Evolutionary conservation across 495 filamentous ascomycete genomes (phyloP), one percentile per base, ranked within the genome.

Genomic region (Lasiosphaeris hirsuta): DNA sequence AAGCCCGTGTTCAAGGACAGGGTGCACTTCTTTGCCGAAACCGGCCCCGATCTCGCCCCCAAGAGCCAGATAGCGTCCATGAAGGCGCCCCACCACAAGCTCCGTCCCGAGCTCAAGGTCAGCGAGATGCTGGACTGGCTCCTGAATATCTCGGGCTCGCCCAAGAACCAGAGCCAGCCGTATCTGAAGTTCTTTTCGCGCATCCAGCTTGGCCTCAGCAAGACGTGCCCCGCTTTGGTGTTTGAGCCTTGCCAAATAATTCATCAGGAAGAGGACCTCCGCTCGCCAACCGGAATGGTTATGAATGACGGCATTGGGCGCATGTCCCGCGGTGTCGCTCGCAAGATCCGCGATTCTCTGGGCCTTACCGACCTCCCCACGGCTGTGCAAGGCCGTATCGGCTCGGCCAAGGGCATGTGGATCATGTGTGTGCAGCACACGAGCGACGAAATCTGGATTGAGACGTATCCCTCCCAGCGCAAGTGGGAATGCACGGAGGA

Each of bases 371-470:
- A 78, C 40, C 78, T 86, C 0, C 90, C 92, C 0, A 87, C 86
- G 54, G 83, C 79, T 7, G 87, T 95, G 50, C 93, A 97, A 72
- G 93, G 78, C 10, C 79, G 93, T 40, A 84, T 97, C 58, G 88
- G 86, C 2, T 85, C 88, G 6, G 89, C 90, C 1, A 97, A 97
- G 70, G 94, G 94, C 2, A 73, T 97, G 40, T 97, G 93, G 92
- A 83, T 92, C 71, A 78, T 93, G 13, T 84, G 87, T 60, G 75
- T 75, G 8, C 73, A 54, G 7, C 74, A 80, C 56, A 66, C 67
- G 3, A 60, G 53, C 7, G 64, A 69, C 35, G 66, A 76, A 0
- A 72, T 79, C 8, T 96, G 88, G 86, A 90, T 97, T 53, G 83
- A 90, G 54, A 85, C 95, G 7, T 87, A 81, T 3, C 78, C 84